These are phyloP conservation scores for Arachnopeziza araneosa DNA, from an alignment of 2,329 filamentous ascomycete species.

Conservation along the genomic window DNA sequence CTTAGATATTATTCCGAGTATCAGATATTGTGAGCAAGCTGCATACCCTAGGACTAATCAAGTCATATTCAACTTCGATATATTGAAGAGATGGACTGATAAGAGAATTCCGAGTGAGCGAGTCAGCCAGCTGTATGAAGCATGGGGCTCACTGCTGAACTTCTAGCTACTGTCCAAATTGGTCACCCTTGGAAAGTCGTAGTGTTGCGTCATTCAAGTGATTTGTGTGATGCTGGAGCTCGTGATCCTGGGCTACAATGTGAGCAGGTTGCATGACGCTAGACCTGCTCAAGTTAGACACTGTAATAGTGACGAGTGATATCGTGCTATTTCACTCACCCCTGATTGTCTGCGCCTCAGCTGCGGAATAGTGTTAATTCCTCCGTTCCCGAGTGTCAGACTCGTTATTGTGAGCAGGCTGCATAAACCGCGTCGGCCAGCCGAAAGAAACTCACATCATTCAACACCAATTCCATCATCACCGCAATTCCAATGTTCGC, in stretches of 20 bases:
- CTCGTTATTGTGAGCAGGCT: neutral
- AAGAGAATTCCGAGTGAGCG: neutral
- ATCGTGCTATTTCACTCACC: neutral
- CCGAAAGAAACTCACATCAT: neutral
- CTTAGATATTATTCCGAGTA: constrained; percentile 9
- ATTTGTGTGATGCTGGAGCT: too few relatives aligned
- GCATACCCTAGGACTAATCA: constrained; percentile 4
- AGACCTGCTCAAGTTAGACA: too few relatives aligned
- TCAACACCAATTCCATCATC: neutral
- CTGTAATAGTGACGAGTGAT: too few relatives aligned
- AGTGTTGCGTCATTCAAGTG: too few relatives aligned
- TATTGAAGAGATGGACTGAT: constrained; percentile 10
- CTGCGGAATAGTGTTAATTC: neutral
- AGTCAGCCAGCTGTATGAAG: constrained; percentile 17
- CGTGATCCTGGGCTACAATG: too few relatives aligned
- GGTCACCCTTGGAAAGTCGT: too few relatives aligned
- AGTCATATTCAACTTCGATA: neutral
- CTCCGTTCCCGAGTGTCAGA: neutral
- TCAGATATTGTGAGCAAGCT: constrained; percentile 12
- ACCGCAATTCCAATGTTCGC: neutral
- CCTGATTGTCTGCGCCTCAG: neutral
- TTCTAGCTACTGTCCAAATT: too few relatives aligned
- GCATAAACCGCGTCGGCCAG: neutral
- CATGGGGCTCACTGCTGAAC: neutral
- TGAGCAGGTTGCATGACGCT: too few relatives aligned